phyloP scores from a whole-genome alignment of 768 basidiomycete genomes.

The Amanita jacksonii region DNA sequence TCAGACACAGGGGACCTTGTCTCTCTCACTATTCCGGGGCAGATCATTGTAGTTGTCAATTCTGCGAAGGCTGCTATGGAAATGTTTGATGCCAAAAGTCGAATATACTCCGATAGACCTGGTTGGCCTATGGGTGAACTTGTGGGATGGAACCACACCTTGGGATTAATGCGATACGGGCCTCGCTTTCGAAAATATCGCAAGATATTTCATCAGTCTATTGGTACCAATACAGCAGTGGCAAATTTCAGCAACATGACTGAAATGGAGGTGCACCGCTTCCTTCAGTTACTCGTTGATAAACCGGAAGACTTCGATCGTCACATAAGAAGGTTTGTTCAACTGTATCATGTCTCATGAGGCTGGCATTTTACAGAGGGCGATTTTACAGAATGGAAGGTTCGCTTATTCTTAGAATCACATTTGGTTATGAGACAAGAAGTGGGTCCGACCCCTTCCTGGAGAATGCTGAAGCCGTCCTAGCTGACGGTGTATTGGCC shows the following conservation, averaged over 20 bases:
- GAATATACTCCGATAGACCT: too few species aligned
- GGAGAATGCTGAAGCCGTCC: constrained; percentile 16
- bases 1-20: too few species aligned
- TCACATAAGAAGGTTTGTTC: constrained; percentile 28
- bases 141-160: constrained; percentile 30
- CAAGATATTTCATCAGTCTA: too few species aligned
- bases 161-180: constrained; percentile 28
- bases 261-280: constrained; percentile 28
- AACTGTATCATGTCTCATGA: constrained; percentile 11
- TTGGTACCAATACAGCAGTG: constrained; percentile 28
- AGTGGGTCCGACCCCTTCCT: too few species aligned
- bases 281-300: constrained; percentile 27
- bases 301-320: constrained; percentile 23
- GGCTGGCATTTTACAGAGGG: constrained; percentile 23
- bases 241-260: constrained; percentile 28
- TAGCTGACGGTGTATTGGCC: constrained; percentile 15
- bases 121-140: too few species aligned
- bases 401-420: too few species aligned
- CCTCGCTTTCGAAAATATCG: constrained; percentile 31
- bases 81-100: too few species aligned
- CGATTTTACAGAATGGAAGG: too few species aligned
- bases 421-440: too few species aligned
- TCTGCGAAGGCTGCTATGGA: too few species aligned
- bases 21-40: too few species aligned
- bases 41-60: too few species aligned